Base-by-base conservation (phyloP, 768 basidiomycete species). In the Lentinula sp. region DNA sequence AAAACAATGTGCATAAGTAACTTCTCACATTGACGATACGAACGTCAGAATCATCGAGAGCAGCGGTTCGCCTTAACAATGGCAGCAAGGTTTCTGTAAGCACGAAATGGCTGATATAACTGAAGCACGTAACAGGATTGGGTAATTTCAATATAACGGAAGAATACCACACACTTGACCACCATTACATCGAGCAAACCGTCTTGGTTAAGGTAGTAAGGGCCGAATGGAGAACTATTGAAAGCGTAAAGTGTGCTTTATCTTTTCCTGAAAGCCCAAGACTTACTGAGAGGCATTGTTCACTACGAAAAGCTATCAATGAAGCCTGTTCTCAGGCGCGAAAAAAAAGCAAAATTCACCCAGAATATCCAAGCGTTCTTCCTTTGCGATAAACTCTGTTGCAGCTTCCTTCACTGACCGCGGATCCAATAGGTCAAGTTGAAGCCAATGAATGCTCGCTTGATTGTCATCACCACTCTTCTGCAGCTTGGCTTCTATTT, bases 21-120 rank as follows among this genome's bases (percentile, higher is more conserved):
- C 75, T 16, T 87, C 80, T 51, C 87, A 28, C 28, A 28, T 28
- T 28, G 28, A 28, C 28, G 28, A 28, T 28, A 28, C 28, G 28
- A 28, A 28, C 86, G 61, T 88, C 87, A 0, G 83, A 76, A 23
- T 71, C 71, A 0, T 76, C 70, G 50, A 77, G 69, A 16, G 73
- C 63, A 0, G 84, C 80, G 1, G 87, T 87, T 57, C 73, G 69
- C 43, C 70, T 72, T 51, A 88, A 66, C 2, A 86, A 67, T 2
- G 86, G 82, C 40, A 86, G 73, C 6, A 88, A 75, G 3, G 78
- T 75, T 21, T 75, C 70, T 8, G 84, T 86, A 62, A 88, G 78
- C 13, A 81, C 76, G 59, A 84, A 84, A 0, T 78, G 82, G 42
- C 80, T 77, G 23, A 88, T 72, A 58, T 80, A 75, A 54, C 86